Evolutionary conservation across 345 rosid genomes (phyloP), one percentile per base, ranked within the genome.

Genomic region (Bruguiera sexangula): DNA sequence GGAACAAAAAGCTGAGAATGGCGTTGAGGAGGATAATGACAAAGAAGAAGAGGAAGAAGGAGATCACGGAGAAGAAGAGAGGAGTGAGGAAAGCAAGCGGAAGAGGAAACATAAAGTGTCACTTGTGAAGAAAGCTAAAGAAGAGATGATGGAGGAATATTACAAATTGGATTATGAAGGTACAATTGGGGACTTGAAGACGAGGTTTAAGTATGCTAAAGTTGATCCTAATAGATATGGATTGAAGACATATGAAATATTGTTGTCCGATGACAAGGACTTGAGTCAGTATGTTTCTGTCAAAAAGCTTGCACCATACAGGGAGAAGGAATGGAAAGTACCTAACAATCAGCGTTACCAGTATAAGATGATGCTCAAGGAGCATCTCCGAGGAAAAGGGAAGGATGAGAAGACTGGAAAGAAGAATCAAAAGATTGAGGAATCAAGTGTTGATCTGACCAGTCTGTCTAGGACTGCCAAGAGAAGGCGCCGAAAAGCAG

Each of bases 101-200:
- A 91, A 93, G 86, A 83, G 89, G 73, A 93, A 89, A 74, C 80
- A 78, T 3, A 91, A 87, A 67, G 69, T 77, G 75, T 91, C 95
- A 8, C 77, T 86, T 29, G 83, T 91, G 13, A 70, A 85, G 83
- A 84, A 75, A 78, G 95, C 87, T 8, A 80, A 81, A 67, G 91
- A 89, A 76, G 90, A 88, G 50, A 75, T 88, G 91, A 60, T 90
- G 90, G 97, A 94, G 55, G 96, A 94, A 75, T 88, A 87, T 60
- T 94, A 91, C 75, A 88, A 89, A 73, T 80, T 94, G 83, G 98
- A 94, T 71, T 91, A 91, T 57, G 98, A 94, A 83, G 98, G 75
- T 77, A 88, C 95, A 50, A 79, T 91, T 53, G 97, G 90, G 73
- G 90, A 88, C 73, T 72, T 91, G 83, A 91, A 87, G 75, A 94